These are phyloP conservation scores for Clarireedia monteithiana DNA, from an alignment of 2,329 filamentous ascomycete species.

Conservation along the genomic window DNA sequence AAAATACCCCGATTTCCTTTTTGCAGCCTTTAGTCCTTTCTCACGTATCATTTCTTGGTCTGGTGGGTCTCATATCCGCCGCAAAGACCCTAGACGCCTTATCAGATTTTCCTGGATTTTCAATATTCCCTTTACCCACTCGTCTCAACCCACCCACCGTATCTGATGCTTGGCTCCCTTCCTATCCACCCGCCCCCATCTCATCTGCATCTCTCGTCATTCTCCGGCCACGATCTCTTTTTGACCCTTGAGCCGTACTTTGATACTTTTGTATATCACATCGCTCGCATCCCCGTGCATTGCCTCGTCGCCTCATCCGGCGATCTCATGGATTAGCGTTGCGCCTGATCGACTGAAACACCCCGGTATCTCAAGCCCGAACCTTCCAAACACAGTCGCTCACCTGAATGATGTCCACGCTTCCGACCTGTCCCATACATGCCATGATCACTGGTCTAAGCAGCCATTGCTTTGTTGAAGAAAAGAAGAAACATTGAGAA, in stretches of 20 bases:
- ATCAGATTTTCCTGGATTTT: not conserved
- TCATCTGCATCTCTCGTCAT: not conserved
- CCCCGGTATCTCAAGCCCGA: constrained; percentile 7
- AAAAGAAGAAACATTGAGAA: constrained; percentile 4
- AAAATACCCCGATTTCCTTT: not conserved
- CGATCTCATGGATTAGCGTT: constrained; percentile 21
- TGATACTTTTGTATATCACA: constrained; percentile 4
- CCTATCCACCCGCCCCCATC: not conserved
- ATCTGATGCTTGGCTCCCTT: not conserved
- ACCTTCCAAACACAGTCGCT: constrained; percentile 3
- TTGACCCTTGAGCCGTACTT: constrained; percentile 2
- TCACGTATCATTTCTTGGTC: too few species aligned
- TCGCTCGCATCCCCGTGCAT: constrained; percentile 18
- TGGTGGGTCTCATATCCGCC: not conserved
- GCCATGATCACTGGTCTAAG: too few species aligned
- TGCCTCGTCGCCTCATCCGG: constrained; percentile 21
- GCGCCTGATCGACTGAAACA: constrained; percentile 16
- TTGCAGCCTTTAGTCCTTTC: not conserved
- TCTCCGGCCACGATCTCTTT: not conserved
- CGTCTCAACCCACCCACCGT: not conserved
- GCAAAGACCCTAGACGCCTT: not conserved
- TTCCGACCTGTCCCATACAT: not conserved
- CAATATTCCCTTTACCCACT: not conserved
- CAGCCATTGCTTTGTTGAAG: not conserved
- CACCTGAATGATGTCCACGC: not conserved